Percentiles rank a stretch among this genome's conserved stretches.
These are phyloP conservation scores for Penicillium bialowiezense DNA, from an alignment of 495 filamentous ascomycete genomes.

Conservation along the genomic window DNA sequence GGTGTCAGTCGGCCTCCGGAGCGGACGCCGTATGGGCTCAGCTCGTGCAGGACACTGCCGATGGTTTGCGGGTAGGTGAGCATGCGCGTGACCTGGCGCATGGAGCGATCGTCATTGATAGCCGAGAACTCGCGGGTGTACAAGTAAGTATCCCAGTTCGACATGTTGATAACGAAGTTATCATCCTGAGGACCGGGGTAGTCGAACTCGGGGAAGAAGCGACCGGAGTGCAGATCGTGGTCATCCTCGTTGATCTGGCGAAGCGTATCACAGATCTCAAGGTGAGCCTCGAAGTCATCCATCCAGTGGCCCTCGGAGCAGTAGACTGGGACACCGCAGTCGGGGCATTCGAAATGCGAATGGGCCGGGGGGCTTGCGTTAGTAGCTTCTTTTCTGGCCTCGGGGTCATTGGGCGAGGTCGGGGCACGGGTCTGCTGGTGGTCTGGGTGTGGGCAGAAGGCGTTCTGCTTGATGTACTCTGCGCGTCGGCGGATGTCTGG, in stretches of 20 bases:
- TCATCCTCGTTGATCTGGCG: constrained; percentile 96
- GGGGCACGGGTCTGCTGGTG: constrained; percentile 68
- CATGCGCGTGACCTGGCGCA: constrained; percentile 88
- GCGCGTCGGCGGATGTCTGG: constrained; percentile 81
- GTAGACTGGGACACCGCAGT: constrained; percentile 91
- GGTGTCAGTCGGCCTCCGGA: constrained; percentile 68
- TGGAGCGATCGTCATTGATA: constrained; percentile 78
- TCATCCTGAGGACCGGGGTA: constrained; percentile 88
- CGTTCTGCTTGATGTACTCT: constrained; percentile 84
- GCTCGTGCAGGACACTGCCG: constrained; percentile 84
- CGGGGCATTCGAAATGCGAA: constrained; percentile 90
- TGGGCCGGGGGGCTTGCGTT: constrained; percentile 64
- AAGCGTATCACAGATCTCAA: constrained; percentile 88
- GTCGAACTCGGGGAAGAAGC: constrained; percentile 90
- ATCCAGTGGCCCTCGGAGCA: constrained; percentile 93
- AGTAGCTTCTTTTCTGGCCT: constrained; percentile 47
- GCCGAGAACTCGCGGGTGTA: constrained; percentile 87
- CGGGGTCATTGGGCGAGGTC: constrained; percentile 57
- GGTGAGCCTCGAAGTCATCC: constrained; percentile 87
- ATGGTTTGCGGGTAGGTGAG: constrained; percentile 93
- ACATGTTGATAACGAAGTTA: constrained; percentile 92
- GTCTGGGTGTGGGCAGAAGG: constrained; percentile 83
- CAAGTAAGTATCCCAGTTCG: constrained; percentile 95
- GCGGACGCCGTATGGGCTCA: constrained; percentile 84
- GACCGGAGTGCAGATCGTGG: constrained; percentile 86